A percentile compares a stretch with the other conserved stretches of the same genome.
Evolutionary conservation across 2,329 filamentous ascomycete genomes (phyloP).

Genomic region (Rhynchosporium graminicola): DNA sequence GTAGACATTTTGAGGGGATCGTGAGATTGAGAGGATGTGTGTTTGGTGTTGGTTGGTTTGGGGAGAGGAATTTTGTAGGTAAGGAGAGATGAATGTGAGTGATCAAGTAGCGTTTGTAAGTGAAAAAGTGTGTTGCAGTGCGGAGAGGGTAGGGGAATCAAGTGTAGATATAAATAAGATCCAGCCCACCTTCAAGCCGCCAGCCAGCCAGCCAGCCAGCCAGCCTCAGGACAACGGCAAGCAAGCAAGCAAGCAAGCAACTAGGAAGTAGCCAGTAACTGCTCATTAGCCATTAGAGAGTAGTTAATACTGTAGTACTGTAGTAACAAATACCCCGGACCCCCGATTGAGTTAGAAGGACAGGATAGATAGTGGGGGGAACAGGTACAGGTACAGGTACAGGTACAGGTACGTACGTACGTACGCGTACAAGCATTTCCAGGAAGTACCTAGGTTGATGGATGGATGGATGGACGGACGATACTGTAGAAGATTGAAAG

Average conservation of each 20-base stretch:
- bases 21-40: constrained; percentile 5
- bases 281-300: too few species aligned
- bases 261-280: too few species aligned
- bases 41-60: not conserved
- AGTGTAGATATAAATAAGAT: constrained; percentile 20
- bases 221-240: constrained; percentile 16
- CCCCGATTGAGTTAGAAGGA: not conserved
- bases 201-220: not conserved
- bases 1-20: constrained; percentile 24
- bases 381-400: constrained; percentile 1
- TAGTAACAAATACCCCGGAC: constrained; percentile 22
- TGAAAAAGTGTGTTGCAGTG: constrained; percentile 7
- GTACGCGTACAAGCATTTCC: too few species aligned
- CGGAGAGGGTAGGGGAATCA: not conserved
- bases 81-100: constrained; percentile 5
- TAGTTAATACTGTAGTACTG: too few species aligned
- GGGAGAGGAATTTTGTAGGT: not conserved
- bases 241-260: not conserved
- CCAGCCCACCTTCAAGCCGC: constrained; percentile 1
- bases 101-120: not conserved
- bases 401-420: too few species aligned
- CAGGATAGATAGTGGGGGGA: constrained; percentile 19
- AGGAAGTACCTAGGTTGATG: too few species aligned
- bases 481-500: too few species aligned
- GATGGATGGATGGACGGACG: too few species aligned